Base-by-base conservation (phyloP, 2,329 filamentous ascomycete genomes). In the Diaporthe ampelina region DNA sequence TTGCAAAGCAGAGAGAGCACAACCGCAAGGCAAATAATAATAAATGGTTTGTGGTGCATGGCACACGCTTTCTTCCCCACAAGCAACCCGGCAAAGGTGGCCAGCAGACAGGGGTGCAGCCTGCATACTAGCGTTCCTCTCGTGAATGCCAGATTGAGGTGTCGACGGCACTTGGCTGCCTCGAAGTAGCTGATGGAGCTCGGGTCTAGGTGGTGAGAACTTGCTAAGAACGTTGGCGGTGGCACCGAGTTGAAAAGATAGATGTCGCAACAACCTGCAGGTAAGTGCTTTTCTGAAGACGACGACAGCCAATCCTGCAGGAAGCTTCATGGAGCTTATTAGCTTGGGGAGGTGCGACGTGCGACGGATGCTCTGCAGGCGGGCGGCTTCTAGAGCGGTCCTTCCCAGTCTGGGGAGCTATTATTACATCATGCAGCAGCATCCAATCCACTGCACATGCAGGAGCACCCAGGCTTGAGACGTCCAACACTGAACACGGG, bases 321-420 rank as follows among this genome's bases (percentile, higher is more conserved):
- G 32, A 40, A 68, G 48, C 63, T 68, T 21, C 32, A 54, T 29
- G 45, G n/a, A 40, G 48, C 63, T 68, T 67, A 67, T 68, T 67
- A 67, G 61, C 61, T 52, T 40, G 17, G 48, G 21, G 21, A 67
- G 7, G 63, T 54, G 63, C 21, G 63, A 68, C 29, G 29, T n/a
- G n/a, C n/a, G 43, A 37, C 1, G 29, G 37, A 29, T 29, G 61
- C 26, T 32, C 26, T 29, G 29, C 19, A 59, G 24, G 43, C 17
- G 43, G 43, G 45, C 26, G 21, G 61, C 29, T 3, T 67, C 63
- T 67, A 67, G 63, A 67, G 45, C 63, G 63, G 32, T 67, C 63
- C 45, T 63, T 63, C 40, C 26, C 19, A n/a, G 40, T 48, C 32
- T 40, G 13, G 32, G 7, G 63, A 29, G 63, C 6, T 54, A 40